phyloP scores from a whole-genome alignment of 2,329 filamentous ascomycete species.

The Curvularia verruculosa region DNA sequence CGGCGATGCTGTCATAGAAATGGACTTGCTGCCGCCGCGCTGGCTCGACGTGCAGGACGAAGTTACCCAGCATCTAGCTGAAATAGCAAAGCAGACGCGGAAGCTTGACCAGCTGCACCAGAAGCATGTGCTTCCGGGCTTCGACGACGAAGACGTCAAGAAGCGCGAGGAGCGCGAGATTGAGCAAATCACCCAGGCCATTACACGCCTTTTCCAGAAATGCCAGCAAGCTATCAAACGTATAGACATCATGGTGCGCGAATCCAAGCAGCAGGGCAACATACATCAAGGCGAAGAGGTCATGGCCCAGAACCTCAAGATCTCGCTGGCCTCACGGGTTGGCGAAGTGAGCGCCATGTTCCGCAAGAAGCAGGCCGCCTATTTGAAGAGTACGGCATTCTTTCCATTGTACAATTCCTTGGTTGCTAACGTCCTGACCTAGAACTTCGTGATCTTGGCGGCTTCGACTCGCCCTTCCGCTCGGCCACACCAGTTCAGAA shows the following conservation, averaged over 20 bases:
- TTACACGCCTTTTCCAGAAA: slow-evolving; percentile 86
- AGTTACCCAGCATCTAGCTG: slow-evolving; percentile 79
- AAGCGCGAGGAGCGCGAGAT: slow-evolving; percentile 87
- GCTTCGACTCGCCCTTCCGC: slow-evolving; percentile 57
- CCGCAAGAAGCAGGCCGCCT: slow-evolving; percentile 95
- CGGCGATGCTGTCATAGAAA: slow-evolving; percentile 95
- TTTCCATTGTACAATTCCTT: neutral
- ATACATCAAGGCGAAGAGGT: slow-evolving; percentile 85
- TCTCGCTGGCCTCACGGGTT: slow-evolving; percentile 83
- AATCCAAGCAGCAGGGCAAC: slow-evolving; percentile 73
- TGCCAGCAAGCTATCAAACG: slow-evolving; percentile 89
- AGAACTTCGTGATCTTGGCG: slow-evolving; percentile 55
- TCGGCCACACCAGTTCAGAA: slow-evolving; percentile 57
- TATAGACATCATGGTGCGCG: slow-evolving; percentile 84
- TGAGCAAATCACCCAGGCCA: slow-evolving; percentile 85
- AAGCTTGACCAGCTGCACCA: slow-evolving; percentile 91
- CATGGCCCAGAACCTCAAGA: slow-evolving; percentile 96
- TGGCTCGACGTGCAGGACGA: slow-evolving; percentile 97
- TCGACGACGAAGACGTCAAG: slow-evolving; percentile 93
- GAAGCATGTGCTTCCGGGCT: slow-evolving; percentile 94
- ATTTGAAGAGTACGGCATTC: slow-evolving; percentile 77
- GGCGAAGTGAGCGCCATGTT: slow-evolving; percentile 92
- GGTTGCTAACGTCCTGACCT: slow-evolving; percentile 19
- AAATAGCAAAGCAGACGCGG: slow-evolving; percentile 82
- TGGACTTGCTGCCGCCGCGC: slow-evolving; percentile 92